These are phyloP conservation scores for Flaveria brownii DNA, from an alignment of 129 eudicot species.

Conservation along the genomic window DNA sequence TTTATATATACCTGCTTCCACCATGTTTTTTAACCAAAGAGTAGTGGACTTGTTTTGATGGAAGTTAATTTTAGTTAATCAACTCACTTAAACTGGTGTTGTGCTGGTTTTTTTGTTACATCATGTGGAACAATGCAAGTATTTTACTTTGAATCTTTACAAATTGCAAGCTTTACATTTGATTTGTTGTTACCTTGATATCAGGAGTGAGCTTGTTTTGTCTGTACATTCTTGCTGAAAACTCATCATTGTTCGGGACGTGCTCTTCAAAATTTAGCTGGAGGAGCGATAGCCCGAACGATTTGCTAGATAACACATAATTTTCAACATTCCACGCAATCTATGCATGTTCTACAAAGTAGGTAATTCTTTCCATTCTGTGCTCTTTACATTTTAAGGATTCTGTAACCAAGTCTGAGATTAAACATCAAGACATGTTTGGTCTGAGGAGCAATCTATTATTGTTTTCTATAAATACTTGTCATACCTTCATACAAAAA, in stretches of 20 bases:
- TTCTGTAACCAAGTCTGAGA: conserved; percentile 14
- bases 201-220: conserved; percentile 88
- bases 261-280: conserved; percentile 43
- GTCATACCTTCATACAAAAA: background rate
- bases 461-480: background rate
- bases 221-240: conserved; percentile 63
- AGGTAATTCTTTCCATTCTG: conserved; percentile 6
- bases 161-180: conserved; percentile 15
- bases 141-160: background rate
- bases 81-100: background rate
- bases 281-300: conserved; percentile 52
- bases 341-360: conserved; percentile 17
- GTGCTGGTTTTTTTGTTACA: background rate
- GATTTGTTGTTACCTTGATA: conserved; percentile 23
- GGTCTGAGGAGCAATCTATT: background rate
- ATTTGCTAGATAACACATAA: conserved; percentile 39
- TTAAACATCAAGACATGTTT: conserved; percentile 6
- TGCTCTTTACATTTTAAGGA: conserved; percentile 6
- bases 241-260: conserved; percentile 47
- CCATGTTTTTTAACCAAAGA: background rate
- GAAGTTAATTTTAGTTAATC: background rate
- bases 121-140: background rate
- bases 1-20: background rate
- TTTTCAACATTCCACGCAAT: background rate
- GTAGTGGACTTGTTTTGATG: background rate